These are phyloP conservation scores for Rubia balearica DNA, from an alignment of 305 asterid genomes.

Conservation along the genomic window DNA sequence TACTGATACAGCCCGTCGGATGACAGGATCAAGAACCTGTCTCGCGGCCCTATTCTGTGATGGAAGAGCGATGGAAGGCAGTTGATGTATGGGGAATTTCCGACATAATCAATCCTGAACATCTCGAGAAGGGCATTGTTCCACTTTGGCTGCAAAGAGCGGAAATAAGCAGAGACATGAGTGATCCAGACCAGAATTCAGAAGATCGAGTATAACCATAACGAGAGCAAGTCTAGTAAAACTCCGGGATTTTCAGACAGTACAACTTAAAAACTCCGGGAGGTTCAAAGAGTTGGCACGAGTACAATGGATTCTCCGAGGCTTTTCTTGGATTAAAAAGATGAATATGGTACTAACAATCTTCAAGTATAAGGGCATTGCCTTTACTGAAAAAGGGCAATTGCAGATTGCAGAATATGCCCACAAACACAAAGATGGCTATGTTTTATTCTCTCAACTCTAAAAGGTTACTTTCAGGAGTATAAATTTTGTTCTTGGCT, in stretches of 20 bases:
- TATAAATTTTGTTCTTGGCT: conserved; percentile 25
- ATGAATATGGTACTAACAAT: conserved; percentile 8
- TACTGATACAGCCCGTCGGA: conserved; percentile 87
- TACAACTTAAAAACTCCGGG: background rate
- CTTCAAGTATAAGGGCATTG: conserved; percentile 27
- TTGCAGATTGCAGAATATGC: conserved; percentile 23
- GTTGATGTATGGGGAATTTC: conserved; percentile 58
- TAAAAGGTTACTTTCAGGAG: conserved; percentile 10
- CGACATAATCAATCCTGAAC: conserved; percentile 75
- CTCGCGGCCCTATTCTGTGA: conserved; percentile 62
- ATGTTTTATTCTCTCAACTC: conserved; percentile 9
- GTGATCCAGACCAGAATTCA: background rate
- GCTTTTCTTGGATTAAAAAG: background rate
- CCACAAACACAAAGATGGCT: conserved; percentile 14
- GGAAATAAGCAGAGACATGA: conserved; percentile 6
- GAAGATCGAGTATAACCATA: background rate
- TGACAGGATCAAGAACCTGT: conserved; percentile 62
- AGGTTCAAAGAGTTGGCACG: background rate
- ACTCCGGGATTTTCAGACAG: no score
- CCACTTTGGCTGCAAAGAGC: conserved; percentile 78
- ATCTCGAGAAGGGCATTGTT: conserved; percentile 75
- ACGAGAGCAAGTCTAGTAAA: background rate
- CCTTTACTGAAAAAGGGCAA: conserved; percentile 18
- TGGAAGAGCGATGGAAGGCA: conserved; percentile 79
- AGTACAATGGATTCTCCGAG: background rate